These are phyloP conservation scores for Limtongozyma cylindracea DNA, from an alignment of 805 yeast genomes.

Conservation along the genomic window DNA sequence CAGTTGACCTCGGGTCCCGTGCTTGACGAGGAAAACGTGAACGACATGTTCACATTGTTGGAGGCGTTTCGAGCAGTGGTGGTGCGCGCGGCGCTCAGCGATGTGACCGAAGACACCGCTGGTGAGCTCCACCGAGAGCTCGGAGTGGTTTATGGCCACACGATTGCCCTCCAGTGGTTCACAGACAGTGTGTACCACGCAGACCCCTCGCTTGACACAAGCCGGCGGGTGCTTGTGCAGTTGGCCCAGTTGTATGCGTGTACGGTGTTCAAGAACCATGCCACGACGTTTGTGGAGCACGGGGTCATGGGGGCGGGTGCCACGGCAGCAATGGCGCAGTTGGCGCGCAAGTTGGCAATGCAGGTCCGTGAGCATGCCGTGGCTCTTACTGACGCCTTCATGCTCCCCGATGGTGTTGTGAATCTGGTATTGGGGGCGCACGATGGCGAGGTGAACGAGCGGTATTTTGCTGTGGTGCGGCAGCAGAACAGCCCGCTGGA, in stretches of 20 bases:
- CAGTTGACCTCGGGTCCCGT: slow-evolving; percentile 1
- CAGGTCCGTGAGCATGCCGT: slow-evolving; percentile 3
- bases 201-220: slow-evolving; percentile 7
- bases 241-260: slow-evolving; percentile 3
- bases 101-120: slow-evolving; percentile 7
- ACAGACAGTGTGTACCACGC: slow-evolving; percentile 5
- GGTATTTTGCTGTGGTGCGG: slow-evolving; percentile 4
- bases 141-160: slow-evolving; percentile 12
- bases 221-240: slow-evolving; percentile 10
- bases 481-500: slow-evolving; percentile 3
- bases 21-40: slow-evolving; percentile 2
- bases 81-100: slow-evolving; percentile 12
- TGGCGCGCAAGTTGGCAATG: slow-evolving; percentile 2
- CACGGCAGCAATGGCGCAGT: slow-evolving; percentile 6
- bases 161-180: slow-evolving; percentile 20
- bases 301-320: slow-evolving; percentile 9
- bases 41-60: slow-evolving; percentile 3
- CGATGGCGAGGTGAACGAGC: slow-evolving; percentile 4
- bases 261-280: slow-evolving; percentile 9
- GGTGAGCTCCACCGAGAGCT: slow-evolving; percentile 10
- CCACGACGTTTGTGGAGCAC: slow-evolving; percentile 12
- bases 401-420: slow-evolving; percentile 3
- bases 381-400: slow-evolving; percentile 4
- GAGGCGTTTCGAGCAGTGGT: slow-evolving; percentile 6
- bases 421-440: slow-evolving; percentile 4